phyloP scores from a whole-genome alignment of 2,329 filamentous ascomycete species.

The Fusarium anguioides region DNA sequence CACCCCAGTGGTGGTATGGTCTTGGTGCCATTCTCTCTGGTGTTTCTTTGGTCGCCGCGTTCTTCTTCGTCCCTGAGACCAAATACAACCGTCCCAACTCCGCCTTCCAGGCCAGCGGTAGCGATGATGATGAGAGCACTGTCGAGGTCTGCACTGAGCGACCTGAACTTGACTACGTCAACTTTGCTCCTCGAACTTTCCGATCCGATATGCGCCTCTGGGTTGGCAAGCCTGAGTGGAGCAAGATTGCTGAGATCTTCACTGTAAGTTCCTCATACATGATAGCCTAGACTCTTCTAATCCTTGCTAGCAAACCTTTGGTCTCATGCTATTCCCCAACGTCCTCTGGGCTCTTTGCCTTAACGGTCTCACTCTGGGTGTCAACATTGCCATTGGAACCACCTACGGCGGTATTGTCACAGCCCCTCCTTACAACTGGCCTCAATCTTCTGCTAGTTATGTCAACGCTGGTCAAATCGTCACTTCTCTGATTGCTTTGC shows the following conservation, averaged over 20 bases:
- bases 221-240: conserved; percentile 34
- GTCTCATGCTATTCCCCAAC: conserved; percentile 38
- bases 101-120: conserved; percentile 1
- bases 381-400: conserved; percentile 41
- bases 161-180: conserved; percentile 35
- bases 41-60: not conserved
- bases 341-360: conserved; percentile 37
- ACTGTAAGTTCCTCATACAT: not conserved
- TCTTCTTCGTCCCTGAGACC: conserved; percentile 23
- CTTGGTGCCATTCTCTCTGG: conserved; percentile 15
- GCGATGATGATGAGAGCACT: conserved; percentile 8
- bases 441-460: conserved; percentile 33
- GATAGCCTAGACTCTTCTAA: not conserved
- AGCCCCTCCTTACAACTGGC: conserved; percentile 35
- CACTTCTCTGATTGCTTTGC: conserved; percentile 33
- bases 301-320: conserved; percentile 34
- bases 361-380: conserved; percentile 36
- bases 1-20: conserved; percentile 20
- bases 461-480: conserved; percentile 39
- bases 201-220: conserved; percentile 37
- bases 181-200: conserved; percentile 35
- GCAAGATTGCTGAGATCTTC: conserved; percentile 25
- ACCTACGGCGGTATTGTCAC: conserved; percentile 36
- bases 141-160: conserved; percentile 28
- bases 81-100: conserved; percentile 16